Percentiles rank a stretch among this genome's conserved stretches.
These are phyloP conservation scores for Lyophyllum decastes DNA, from an alignment of 768 basidiomycete genomes.

Conservation along the genomic window DNA sequence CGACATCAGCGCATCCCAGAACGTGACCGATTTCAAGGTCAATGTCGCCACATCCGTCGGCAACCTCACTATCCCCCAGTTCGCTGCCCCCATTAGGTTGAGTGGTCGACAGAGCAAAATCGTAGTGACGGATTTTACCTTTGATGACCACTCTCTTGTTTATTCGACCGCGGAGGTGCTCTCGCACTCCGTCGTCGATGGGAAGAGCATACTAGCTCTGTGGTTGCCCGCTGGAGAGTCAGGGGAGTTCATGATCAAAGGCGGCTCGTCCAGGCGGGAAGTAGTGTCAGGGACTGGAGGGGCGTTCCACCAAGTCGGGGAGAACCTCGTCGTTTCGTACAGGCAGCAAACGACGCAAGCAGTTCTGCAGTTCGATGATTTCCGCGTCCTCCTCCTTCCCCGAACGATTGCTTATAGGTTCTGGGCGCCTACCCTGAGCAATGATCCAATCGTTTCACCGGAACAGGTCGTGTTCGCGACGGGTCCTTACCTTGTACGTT, in stretches of 20 bases:
- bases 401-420: constrained; percentile 6
- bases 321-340: constrained; percentile 4
- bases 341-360: not conserved
- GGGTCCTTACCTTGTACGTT: constrained; percentile 10
- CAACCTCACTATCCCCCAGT: constrained; percentile 10
- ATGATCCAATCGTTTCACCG: constrained; percentile 4
- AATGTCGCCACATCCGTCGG: constrained; percentile 4
- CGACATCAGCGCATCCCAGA: constrained; percentile 6
- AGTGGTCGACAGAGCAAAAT: constrained; percentile 11
- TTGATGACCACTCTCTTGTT: not conserved
- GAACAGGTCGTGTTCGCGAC: constrained; percentile 4
- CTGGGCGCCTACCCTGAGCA: constrained; percentile 7
- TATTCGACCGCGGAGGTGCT: constrained; percentile 11
- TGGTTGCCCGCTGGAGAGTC: constrained; percentile 9
- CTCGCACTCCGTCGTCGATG: constrained; percentile 8
- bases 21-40: constrained; percentile 6
- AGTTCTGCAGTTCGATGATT: constrained; percentile 7
- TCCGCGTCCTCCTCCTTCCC: constrained; percentile 6
- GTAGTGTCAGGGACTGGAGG: not conserved
- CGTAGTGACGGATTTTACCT: constrained; percentile 7
- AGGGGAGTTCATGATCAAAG: constrained; percentile 6
- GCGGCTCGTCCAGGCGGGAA: not conserved
- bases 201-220: constrained; percentile 4
- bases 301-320: not conserved
- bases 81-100: constrained; percentile 2